phyloP scores from a whole-genome alignment of 2,329 filamentous ascomycete genomes.

The Dactylellina sp. region DNA sequence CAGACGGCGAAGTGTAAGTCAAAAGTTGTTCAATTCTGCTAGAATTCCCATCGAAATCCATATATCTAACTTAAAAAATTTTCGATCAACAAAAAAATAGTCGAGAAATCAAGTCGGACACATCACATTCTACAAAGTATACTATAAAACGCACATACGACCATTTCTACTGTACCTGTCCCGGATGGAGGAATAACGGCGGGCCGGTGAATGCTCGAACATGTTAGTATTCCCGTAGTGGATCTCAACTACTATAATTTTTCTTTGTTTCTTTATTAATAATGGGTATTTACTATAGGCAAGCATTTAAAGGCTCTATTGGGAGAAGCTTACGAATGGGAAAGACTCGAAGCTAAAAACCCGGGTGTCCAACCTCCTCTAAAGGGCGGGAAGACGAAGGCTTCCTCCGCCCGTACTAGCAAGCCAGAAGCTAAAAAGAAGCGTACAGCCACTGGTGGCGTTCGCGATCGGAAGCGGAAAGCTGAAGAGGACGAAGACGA shows the following conservation, averaged over 20 bases:
- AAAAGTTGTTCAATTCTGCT: not conserved
- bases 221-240: slow-evolving; percentile 33
- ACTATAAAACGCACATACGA: slow-evolving; percentile 57
- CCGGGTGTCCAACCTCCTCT: slow-evolving; percentile 23
- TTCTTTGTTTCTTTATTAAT: not conserved
- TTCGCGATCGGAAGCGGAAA: slow-evolving; percentile 33
- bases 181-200: slow-evolving; percentile 51
- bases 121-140: slow-evolving; percentile 50
- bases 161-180: slow-evolving; percentile 59
- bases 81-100: too few species aligned
- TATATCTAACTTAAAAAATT: too few species aligned
- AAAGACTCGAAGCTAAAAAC: slow-evolving; percentile 54
- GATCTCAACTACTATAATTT: not conserved
- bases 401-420: not conserved
- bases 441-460: slow-evolving; percentile 14
- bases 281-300: slow-evolving; percentile 16
- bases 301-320: slow-evolving; percentile 58
- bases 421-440: slow-evolving; percentile 34
- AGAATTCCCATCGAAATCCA: not conserved
- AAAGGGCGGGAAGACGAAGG: too few species aligned
- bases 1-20: slow-evolving; percentile 53
- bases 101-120: slow-evolving; percentile 57
- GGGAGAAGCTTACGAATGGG: slow-evolving; percentile 58
- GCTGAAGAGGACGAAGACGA: slow-evolving; percentile 49
- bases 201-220: slow-evolving; percentile 57